phyloP scores from a whole-genome alignment of 2,329 filamentous ascomycete genomes.

The Exophiala sp. region DNA sequence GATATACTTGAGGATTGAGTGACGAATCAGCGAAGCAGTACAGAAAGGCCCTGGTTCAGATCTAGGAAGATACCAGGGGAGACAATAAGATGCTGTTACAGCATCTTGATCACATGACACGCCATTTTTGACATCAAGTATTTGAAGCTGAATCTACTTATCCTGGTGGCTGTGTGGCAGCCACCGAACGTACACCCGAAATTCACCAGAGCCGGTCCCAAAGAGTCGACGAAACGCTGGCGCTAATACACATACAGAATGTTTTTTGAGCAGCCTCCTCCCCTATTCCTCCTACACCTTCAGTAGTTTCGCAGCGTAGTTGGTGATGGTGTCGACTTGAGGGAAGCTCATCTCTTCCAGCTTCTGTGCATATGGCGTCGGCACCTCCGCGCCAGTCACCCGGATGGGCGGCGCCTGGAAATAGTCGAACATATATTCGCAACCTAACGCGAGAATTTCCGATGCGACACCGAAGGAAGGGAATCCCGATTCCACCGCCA shows the following conservation, averaged over 20 bases:
- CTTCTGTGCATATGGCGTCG: conserved; percentile 87
- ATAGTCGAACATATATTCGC: conserved; percentile 99
- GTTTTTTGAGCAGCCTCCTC: conserved; percentile 10
- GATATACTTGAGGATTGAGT: too few relatives aligned
- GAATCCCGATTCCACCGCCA: conserved; percentile 92
- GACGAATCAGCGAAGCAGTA: too few relatives aligned
- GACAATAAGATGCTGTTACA: too few relatives aligned
- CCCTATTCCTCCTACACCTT: conserved; percentile 52
- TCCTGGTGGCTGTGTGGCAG: conserved; percentile 11
- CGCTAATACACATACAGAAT: conserved; percentile 26
- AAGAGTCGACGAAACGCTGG: conserved; percentile 18
- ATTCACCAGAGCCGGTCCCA: conserved; percentile 13
- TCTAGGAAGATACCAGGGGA: too few relatives aligned
- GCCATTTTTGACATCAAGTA: not conserved
- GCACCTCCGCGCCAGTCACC: conserved; percentile 93
- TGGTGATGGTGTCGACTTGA: conserved; percentile 76
- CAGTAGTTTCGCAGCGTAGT: conserved; percentile 84
- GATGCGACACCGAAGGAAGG: conserved; percentile 87
- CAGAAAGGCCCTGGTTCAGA: too few relatives aligned
- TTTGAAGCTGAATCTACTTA: conserved; percentile 14
- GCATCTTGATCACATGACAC: too few relatives aligned
- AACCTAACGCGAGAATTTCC: conserved; percentile 87
- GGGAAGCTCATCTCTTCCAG: conserved; percentile 96
- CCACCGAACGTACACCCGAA: conserved; percentile 13
- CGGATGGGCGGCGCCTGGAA: conserved; percentile 88